phyloP scores from a whole-genome alignment of 2,329 filamentous ascomycete genomes.

The Paraphoma chrysanthemicola region DNA sequence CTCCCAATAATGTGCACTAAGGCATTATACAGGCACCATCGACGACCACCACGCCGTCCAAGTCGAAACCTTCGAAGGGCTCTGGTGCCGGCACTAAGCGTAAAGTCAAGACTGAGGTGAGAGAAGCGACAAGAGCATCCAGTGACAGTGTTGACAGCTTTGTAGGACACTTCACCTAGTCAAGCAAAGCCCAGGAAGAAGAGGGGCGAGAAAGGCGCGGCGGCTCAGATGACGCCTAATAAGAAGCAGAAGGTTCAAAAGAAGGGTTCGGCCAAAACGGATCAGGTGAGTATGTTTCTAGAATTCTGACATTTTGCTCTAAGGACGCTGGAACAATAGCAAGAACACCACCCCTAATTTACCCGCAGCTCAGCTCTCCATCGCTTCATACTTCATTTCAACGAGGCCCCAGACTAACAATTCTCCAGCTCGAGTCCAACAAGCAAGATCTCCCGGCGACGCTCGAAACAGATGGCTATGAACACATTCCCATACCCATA shows the following conservation, averaged over 20 bases:
- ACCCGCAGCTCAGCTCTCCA: too few relatives aligned
- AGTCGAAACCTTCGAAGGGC: background rate
- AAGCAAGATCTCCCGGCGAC: too few relatives aligned
- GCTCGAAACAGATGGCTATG: too few relatives aligned
- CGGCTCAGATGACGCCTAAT: background rate
- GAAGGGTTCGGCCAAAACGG: background rate
- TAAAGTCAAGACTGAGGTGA: slow-evolving; percentile 13
- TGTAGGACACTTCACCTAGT: background rate
- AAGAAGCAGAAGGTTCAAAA: slow-evolving; percentile 9
- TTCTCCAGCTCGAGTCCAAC: too few relatives aligned
- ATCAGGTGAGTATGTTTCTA: slow-evolving; percentile 2
- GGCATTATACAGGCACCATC: background rate
- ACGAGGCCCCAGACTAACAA: too few relatives aligned
- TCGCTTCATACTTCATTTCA: too few relatives aligned
- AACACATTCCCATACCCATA: too few relatives aligned
- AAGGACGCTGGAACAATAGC: too few relatives aligned
- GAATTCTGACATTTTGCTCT: too few relatives aligned
- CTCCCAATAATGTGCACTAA: background rate
- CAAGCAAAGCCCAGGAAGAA: background rate
- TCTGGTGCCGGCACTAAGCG: slow-evolving; percentile 7
- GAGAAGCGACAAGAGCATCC: background rate
- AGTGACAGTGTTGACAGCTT: background rate
- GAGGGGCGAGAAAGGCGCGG: background rate
- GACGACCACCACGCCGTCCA: background rate
- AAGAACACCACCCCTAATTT: too few relatives aligned